Evolutionary conservation across 2,329 filamentous ascomycete species (phyloP).

Genomic region (Ascochyta viciae-villosae): DNA sequence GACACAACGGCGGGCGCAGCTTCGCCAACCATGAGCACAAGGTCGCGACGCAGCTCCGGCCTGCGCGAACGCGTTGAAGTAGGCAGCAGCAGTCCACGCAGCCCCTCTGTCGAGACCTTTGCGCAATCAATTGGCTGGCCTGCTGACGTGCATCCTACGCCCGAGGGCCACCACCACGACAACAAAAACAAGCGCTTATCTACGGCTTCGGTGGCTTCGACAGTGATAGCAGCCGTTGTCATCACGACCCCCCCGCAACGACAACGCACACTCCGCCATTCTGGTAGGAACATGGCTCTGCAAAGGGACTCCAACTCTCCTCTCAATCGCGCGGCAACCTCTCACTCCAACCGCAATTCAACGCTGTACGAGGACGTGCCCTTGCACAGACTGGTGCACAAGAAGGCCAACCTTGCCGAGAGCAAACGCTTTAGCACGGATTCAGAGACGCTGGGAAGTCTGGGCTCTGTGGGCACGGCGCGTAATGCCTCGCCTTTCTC

Average conservation of each 20-base stretch:
- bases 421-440: constrained; percentile 41
- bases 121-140: constrained; percentile 61
- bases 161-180: constrained; percentile 32
- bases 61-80: constrained; percentile 45
- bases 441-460: constrained; percentile 29
- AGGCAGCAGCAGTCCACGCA: constrained; percentile 41
- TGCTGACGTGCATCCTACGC: constrained; percentile 41
- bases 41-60: constrained; percentile 32
- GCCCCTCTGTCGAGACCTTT: constrained; percentile 56
- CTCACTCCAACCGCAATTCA: constrained; percentile 55
- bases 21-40: constrained; percentile 30
- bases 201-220: constrained; percentile 60
- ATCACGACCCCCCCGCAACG: constrained; percentile 58
- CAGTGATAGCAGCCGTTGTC: constrained; percentile 62
- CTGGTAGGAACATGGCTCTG: constrained; percentile 60
- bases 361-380: constrained; percentile 52
- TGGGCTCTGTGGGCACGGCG: constrained; percentile 18
- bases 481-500: constrained; percentile 42
- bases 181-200: constrained; percentile 55
- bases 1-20: constrained; percentile 20
- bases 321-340: constrained; percentile 50
- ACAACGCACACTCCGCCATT: constrained; percentile 59
- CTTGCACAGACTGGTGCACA: constrained; percentile 59
- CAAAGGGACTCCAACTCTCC: constrained; percentile 50
- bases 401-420: constrained; percentile 58